Evolutionary conservation across 371 early-diverging fungal species (phyloP).

Genomic region (Umbelopsis sp.): DNA sequence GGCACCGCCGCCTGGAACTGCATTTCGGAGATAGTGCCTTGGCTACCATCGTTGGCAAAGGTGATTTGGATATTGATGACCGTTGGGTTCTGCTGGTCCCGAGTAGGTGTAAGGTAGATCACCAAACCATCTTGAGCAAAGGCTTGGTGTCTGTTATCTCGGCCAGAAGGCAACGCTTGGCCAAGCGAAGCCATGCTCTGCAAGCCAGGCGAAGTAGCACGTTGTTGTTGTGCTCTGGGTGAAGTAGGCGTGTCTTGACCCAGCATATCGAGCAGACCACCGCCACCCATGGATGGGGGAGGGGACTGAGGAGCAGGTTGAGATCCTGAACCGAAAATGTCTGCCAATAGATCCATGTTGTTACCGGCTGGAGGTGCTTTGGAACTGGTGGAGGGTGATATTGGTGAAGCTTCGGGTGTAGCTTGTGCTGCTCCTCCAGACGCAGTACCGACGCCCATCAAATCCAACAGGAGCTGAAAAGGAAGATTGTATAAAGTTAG

Average conservation of each 20-base stretch:
- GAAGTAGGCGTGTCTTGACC: conserved; percentile 22
- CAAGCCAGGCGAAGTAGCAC: conserved; percentile 8
- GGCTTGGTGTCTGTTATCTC: conserved; percentile 55
- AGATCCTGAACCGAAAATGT: conserved; percentile 69
- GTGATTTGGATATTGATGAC: conserved; percentile 70
- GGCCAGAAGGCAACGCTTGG: conserved; percentile 19
- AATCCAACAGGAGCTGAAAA: conserved; percentile 71
- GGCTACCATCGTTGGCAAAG: conserved; percentile 67
- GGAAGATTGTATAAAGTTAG: conserved; percentile 7
- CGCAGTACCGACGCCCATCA: conserved; percentile 78
- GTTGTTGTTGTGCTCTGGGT: conserved; percentile 18
- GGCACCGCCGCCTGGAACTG: conserved; percentile 93
- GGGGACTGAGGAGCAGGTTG: conserved; percentile 38
- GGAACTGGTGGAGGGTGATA: conserved; percentile 34
- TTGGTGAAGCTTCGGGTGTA: conserved; percentile 39
- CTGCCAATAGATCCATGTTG: conserved; percentile 78
- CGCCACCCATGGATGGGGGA: conserved; percentile 32
- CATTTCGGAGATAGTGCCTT: conserved; percentile 61
- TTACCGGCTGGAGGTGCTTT: conserved; percentile 40
- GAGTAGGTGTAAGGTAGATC: conserved; percentile 70
- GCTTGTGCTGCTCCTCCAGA: conserved; percentile 28
- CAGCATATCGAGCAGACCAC: conserved; percentile 44
- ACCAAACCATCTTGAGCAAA: conserved; percentile 79
- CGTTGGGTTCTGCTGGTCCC: conserved; percentile 59
- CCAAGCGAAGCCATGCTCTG: conserved; percentile 29